Base-by-base conservation (phyloP, 768 basidiomycete genomes). In the Clathrus columnatus region DNA sequence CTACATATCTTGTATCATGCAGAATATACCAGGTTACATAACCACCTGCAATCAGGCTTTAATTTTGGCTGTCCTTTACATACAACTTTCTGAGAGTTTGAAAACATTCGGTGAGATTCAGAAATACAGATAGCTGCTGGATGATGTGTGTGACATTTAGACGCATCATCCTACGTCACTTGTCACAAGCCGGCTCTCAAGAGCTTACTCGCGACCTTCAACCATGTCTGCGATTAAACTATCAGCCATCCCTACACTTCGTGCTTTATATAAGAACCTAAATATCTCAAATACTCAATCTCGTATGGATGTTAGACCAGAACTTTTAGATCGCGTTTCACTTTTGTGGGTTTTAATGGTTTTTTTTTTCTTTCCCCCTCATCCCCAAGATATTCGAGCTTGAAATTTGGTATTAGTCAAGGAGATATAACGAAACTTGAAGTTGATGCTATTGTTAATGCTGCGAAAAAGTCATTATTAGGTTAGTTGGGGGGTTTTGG, bases 391-490 rank as follows among this genome's bases (percentile, higher is more conserved):
- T 27, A 23, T 51, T 24, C 41, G 36, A 11, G 36, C 36, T 52
- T 32, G 48, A 20, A 57, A 50, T 21, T 46, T 17, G 16, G 18
- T 41, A 16, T 41, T 62, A 90, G 89, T 62, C 82, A 86, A 63
- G 87, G 86, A 23, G 85, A 91, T 67, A 90, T 92, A 55, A 91
- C 89, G 2, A 71, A 73, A 54, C 65, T 91, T 20, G 73, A 82
- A 50, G 70, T 86, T 10, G 88, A 90, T 64, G 71, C 80, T 0
- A 84, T 91, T 54, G 89, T 91, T 26, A 91, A 91, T 62, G 90
- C 90, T 11, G 90, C 89, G 5, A 91, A 91, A 63, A 73, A 73
- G 46, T 77, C 78, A 48, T 71, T 92, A 30, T 70, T 84, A 48
- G 89, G 89, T 87, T 42, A 54, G 66, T 62, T 18, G 7, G 44